Evolutionary conservation across 495 filamentous ascomycete species (phyloP).

Genomic region (Glutinoglossum americanum): DNA sequence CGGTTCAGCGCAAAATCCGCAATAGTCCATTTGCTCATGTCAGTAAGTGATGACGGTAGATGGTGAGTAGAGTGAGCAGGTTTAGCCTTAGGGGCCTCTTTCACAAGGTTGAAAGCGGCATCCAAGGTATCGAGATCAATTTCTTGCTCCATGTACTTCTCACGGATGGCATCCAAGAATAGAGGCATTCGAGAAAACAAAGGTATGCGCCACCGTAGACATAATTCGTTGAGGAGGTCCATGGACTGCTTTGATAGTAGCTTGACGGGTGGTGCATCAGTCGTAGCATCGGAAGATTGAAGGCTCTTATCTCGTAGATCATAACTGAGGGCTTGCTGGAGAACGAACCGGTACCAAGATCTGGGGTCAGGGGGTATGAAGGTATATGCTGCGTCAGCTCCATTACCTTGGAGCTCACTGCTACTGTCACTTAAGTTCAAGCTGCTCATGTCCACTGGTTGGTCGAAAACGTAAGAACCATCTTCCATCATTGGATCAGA

Average conservation of each 20-base stretch:
- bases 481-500: conserved; percentile 22
- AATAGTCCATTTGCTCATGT: conserved; percentile 55
- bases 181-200: conserved; percentile 57
- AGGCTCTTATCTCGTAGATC: conserved; percentile 37
- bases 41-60: conserved; percentile 24
- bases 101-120: conserved; percentile 58
- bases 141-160: conserved; percentile 73
- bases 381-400: conserved; percentile 32
- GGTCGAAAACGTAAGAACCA: conserved; percentile 49
- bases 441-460: conserved; percentile 53
- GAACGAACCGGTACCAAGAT: conserved; percentile 53
- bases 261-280: conserved; percentile 31
- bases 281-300: conserved; percentile 29
- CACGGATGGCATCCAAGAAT: conserved; percentile 64
- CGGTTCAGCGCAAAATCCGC: conserved; percentile 57
- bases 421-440: conserved; percentile 39
- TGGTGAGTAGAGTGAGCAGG: conserved; percentile 30
- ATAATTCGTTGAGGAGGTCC: conserved; percentile 69
- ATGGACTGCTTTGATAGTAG: conserved; percentile 63
- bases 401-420: conserved; percentile 20
- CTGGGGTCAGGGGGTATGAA: conserved; percentile 81
- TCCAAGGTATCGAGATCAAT: conserved; percentile 63
- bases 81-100: conserved; percentile 38
- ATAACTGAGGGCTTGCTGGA: conserved; percentile 49
- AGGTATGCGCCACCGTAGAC: conserved; percentile 77